phyloP scores from a whole-genome alignment of 768 basidiomycete genomes.

The Dioszegia aurantiaca region DNA sequence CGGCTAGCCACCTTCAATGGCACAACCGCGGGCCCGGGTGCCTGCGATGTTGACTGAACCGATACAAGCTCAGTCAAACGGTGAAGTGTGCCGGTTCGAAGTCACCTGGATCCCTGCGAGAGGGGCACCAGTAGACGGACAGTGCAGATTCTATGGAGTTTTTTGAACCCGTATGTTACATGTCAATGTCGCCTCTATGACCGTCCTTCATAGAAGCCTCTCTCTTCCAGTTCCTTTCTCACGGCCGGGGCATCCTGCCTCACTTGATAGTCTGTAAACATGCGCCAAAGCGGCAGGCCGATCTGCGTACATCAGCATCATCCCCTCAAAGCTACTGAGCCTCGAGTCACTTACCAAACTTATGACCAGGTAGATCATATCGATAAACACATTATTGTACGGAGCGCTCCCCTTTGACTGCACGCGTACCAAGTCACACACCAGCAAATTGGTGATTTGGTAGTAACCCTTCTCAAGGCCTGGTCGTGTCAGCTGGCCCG shows the following conservation, averaged over 20 bases:
- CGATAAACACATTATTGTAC: slow-evolving; percentile 62
- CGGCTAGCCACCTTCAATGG: too few species aligned
- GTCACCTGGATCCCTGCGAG: too few species aligned
- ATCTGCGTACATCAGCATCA: slow-evolving; percentile 25
- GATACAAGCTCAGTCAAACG: too few species aligned
- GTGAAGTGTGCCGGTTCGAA: too few species aligned
- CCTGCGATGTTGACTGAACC: too few species aligned
- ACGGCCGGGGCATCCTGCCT: slow-evolving; percentile 18
- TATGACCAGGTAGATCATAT: slow-evolving; percentile 56
- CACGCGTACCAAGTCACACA: slow-evolving; percentile 66
- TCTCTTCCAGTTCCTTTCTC: slow-evolving; percentile 22
- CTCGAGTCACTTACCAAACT: slow-evolving; percentile 53
- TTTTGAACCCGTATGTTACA: too few species aligned
- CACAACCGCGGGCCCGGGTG: too few species aligned
- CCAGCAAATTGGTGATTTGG: slow-evolving; percentile 72
- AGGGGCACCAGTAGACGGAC: too few species aligned
- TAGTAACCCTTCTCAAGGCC: slow-evolving; percentile 68
- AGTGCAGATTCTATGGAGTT: too few species aligned
- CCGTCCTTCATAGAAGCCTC: slow-evolving; percentile 26
- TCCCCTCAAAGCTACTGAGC: not conserved
- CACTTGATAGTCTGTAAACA: slow-evolving; percentile 40
- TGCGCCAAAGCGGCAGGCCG: slow-evolving; percentile 50
- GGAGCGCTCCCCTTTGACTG: slow-evolving; percentile 66
- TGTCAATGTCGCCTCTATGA: too few species aligned
- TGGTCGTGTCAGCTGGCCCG: slow-evolving; percentile 31